Conservation (phyloP, 2,329 filamentous ascomycete species). For the Scopulariopsis brevicaulis region DNA sequence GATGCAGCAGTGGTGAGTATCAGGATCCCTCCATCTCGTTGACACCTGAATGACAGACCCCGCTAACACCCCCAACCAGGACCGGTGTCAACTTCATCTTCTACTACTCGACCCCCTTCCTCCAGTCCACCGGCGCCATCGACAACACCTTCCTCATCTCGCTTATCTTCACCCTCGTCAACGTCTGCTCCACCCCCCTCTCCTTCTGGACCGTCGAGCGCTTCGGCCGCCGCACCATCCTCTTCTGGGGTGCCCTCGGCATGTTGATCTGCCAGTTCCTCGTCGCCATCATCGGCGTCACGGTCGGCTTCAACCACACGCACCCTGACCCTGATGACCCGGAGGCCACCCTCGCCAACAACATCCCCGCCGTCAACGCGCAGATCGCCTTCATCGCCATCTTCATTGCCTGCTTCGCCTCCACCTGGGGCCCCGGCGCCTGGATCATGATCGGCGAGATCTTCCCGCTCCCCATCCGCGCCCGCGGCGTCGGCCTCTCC, state of each 20-base stretch:
- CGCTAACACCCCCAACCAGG: conserved; percentile 19
- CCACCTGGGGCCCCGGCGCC: conserved; percentile 74
- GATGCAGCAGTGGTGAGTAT: conserved; percentile 56
- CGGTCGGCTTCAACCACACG: conserved; percentile 40
- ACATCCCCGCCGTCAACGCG: conserved; percentile 47
- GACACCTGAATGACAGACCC: neutral
- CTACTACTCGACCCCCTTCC: conserved; percentile 78
- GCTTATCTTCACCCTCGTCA: conserved; percentile 78
- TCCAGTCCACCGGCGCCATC: conserved; percentile 67
- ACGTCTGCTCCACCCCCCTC: conserved; percentile 73
- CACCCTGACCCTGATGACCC: conserved; percentile 30
- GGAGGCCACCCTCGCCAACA: conserved; percentile 29
- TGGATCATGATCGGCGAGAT: conserved; percentile 84
- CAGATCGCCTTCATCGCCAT: conserved; percentile 84
- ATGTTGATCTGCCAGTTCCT: conserved; percentile 86
- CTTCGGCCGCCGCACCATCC: conserved; percentile 68
- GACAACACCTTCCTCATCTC: conserved; percentile 71
- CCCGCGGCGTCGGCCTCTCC: conserved; percentile 75
- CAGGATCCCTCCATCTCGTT: neutral
- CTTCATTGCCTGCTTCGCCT: conserved; percentile 89
- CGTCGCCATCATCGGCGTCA: conserved; percentile 65
- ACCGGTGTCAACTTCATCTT: conserved; percentile 93
- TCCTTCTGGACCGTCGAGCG: conserved; percentile 82
- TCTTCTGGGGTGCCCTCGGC: conserved; percentile 66
- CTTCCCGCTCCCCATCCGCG: conserved; percentile 80